Evolutionary conservation across 2,329 filamentous ascomycete species (phyloP).

Genomic region (Cladosporium cucumerinum): DNA sequence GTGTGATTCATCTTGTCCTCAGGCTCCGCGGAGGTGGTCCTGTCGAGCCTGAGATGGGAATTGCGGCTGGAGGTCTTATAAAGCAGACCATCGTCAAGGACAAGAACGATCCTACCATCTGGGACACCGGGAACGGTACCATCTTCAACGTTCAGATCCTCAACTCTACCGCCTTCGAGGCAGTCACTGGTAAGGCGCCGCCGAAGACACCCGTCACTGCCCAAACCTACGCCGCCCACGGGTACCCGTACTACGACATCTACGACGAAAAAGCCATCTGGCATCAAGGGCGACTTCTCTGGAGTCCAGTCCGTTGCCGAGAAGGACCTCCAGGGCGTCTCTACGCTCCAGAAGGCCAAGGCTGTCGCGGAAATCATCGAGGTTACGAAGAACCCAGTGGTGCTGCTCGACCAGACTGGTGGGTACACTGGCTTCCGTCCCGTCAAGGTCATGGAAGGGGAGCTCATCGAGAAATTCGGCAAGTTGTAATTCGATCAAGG

Average conservation of each 20-base stretch:
- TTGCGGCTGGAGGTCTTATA: slow-evolving; percentile 43
- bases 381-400: slow-evolving; percentile 21
- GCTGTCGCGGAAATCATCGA: slow-evolving; percentile 19
- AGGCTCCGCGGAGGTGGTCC: slow-evolving; percentile 22
- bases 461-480: slow-evolving; percentile 17
- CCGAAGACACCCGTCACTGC: slow-evolving; percentile 37
- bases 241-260: slow-evolving; percentile 39
- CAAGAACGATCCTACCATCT: slow-evolving; percentile 24
- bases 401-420: slow-evolving; percentile 21
- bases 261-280: slow-evolving; percentile 31
- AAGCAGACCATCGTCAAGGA: slow-evolving; percentile 40
- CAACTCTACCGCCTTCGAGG: slow-evolving; percentile 36
- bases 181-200: slow-evolving; percentile 37
- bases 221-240: slow-evolving; percentile 33
- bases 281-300: slow-evolving; percentile 30
- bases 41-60: slow-evolving; percentile 30
- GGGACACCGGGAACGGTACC: slow-evolving; percentile 32
- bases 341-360: slow-evolving; percentile 18
- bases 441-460: slow-evolving; percentile 22
- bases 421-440: slow-evolving; percentile 23
- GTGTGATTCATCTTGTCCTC: slow-evolving; percentile 23
- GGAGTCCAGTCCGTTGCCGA: slow-evolving; percentile 30
- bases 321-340: slow-evolving; percentile 23
- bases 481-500: not conserved
- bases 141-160: slow-evolving; percentile 43